Conservation (phyloP, 352 stramenopile genomes). For the Sclerospora graminicola region DNA sequence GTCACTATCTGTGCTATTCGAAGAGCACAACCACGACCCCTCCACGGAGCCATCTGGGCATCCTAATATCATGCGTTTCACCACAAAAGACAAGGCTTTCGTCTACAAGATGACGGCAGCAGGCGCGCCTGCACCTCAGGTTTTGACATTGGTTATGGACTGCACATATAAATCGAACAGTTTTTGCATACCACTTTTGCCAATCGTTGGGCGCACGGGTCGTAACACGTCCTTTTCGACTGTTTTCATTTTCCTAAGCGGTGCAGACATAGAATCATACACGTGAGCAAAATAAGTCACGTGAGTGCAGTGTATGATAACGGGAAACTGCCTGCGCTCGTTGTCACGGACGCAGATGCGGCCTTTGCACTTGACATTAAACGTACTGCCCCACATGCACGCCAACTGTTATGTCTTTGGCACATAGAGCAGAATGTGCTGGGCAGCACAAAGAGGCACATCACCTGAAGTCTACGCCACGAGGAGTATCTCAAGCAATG, state of each 20-base stretch:
- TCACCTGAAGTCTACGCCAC: not conserved
- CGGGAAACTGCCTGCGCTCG: not conserved
- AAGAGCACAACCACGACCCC: not conserved
- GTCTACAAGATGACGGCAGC: not conserved
- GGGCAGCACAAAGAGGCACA: not conserved
- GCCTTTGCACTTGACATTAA: not conserved
- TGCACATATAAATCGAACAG: not conserved
- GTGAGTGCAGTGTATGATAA: not conserved
- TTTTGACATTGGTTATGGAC: not conserved
- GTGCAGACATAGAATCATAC: not conserved
- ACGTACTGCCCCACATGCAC: not conserved
- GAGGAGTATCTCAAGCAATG: not conserved
- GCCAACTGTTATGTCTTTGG: not conserved
- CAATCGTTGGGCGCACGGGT: not conserved
- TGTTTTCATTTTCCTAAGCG: not conserved
- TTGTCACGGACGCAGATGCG: not conserved
- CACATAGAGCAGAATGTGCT: not conserved
- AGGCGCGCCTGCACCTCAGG: not conserved
- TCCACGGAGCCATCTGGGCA: not conserved
- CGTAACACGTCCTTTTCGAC: not conserved
- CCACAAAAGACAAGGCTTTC: not conserved
- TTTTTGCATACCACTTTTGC: not conserved
- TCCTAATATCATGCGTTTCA: not conserved
- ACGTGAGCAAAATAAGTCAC: not conserved
- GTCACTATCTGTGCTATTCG: not conserved